Evolutionary conservation across 495 filamentous ascomycete genomes (phyloP), one percentile per base, ranked within the genome.

Genomic region (Cudoniella acicularis): DNA sequence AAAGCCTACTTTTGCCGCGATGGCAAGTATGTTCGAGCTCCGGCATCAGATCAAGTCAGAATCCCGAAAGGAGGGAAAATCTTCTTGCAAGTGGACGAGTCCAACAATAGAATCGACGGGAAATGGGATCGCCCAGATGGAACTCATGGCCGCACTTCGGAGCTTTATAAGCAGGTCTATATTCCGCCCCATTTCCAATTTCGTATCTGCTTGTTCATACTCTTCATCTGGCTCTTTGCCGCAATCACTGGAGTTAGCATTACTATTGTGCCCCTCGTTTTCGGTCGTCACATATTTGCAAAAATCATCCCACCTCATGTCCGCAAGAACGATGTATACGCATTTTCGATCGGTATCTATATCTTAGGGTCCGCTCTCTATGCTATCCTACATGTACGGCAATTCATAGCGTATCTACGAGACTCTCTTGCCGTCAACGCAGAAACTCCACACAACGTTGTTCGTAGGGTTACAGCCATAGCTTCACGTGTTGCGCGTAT

Each of bases 171-270:
- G 54, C 82, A 87, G 64, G 87, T 96, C 52, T 99, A 98, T 72
- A 81, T 96, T 25, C 94, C 94, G 16, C 93, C 95, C 0, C 80
- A 79, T 69, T 98, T 99, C 73, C 81, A 86, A 22, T 63, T 83
- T 20, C 85, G 94, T 30, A 85, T 97, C 64, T 89, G 84, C 51
- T 73, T 89, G 18, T 96, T 99, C 70, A 90, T 97, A 62, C 68
- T 95, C 59, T 82, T 86, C 42, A 90, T 99, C 64, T 99, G 94
- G 94, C 57, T 91, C 16, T 98, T 98, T 73, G 92, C 95, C 9
- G 92, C 92, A 10, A 78, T 85, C n/a, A 96, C 91, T 0, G 94
- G 94, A n/a, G 83, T 96, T 63, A 83, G 86, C 64, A 81, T 89
- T 59, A 97, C 95, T 16, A 84, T 98, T 69, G 73, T 87, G 0